Evolutionary conservation across 768 basidiomycete species (phyloP).

Genomic region (Lyophyllum shimeji): DNA sequence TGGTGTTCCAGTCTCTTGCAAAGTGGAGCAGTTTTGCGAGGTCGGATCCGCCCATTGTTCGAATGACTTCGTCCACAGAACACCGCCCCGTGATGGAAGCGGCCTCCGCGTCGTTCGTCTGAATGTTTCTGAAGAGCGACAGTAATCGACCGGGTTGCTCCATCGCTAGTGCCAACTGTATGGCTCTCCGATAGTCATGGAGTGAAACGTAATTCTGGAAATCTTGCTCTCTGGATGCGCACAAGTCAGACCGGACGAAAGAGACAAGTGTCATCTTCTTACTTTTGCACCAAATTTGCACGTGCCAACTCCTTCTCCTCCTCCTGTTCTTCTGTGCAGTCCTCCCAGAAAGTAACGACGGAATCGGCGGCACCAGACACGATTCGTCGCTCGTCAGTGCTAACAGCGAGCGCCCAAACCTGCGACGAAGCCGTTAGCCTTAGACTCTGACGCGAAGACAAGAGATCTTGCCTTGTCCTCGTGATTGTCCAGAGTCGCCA

Average conservation of each 20-base stretch:
- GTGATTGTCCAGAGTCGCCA: constrained; percentile 91
- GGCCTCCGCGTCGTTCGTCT: constrained; percentile 23
- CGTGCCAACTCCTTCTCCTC: constrained; percentile 72
- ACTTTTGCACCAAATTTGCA: constrained; percentile 79
- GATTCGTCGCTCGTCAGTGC: constrained; percentile 77
- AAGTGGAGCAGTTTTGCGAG: constrained; percentile 80
- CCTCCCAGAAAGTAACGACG: constrained; percentile 94
- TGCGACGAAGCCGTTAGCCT: constrained; percentile 27
- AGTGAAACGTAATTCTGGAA: constrained; percentile 87
- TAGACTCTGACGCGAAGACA: constrained; percentile 1
- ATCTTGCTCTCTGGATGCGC: constrained; percentile 84
- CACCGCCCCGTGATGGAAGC: constrained; percentile 62
- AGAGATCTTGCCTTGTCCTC: constrained; percentile 80
- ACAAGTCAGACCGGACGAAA: background rate
- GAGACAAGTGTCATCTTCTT: constrained; percentile 27
- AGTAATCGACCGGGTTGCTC: constrained; percentile 89
- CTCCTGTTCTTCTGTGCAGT: constrained; percentile 85
- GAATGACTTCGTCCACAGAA: constrained; percentile 81
- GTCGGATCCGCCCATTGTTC: constrained; percentile 67
- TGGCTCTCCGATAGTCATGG: constrained; percentile 88
- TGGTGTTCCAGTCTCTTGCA: constrained; percentile 93
- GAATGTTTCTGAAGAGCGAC: constrained; percentile 72
- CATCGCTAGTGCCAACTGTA: constrained; percentile 90
- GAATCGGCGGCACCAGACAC: constrained; percentile 97
- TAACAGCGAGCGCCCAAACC: constrained; percentile 96